These are phyloP conservation scores for Zizania palustris DNA, from an alignment of 202 grass and related monocot species.

Conservation along the genomic window DNA sequence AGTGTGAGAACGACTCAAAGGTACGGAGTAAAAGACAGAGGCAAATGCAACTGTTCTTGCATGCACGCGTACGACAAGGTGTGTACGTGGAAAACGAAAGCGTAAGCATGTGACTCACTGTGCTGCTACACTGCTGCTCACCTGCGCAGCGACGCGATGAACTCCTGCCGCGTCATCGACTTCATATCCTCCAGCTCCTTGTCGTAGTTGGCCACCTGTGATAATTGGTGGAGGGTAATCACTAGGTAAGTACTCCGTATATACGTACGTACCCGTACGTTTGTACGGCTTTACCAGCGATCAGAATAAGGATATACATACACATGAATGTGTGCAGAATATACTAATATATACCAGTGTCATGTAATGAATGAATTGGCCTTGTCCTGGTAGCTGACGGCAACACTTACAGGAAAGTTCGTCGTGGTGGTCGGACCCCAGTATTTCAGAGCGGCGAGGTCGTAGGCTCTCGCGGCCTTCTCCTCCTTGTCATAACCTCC, in stretches of 20 bases:
- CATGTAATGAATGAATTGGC: background rate
- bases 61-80: conserved; percentile 40
- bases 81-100: conserved; percentile 51
- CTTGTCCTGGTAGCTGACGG: background rate
- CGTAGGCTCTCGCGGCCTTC: conserved; percentile 79
- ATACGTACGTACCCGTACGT: background rate
- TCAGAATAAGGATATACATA: conserved; percentile 3
- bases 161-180: conserved; percentile 88
- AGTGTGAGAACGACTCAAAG: background rate
- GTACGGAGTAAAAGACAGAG: background rate
- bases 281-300: conserved; percentile 15
- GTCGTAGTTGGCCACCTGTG: conserved; percentile 68
- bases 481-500: conserved; percentile 92
- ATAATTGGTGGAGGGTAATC: conserved; percentile 7
- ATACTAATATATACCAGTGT: background rate
- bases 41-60: conserved; percentile 29
- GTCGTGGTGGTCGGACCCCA: conserved; percentile 79
- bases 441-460: conserved; percentile 76
- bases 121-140: conserved; percentile 1
- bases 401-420: conserved; percentile 69
- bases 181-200: conserved; percentile 91
- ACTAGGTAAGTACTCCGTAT: background rate
- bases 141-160: conserved; percentile 89
- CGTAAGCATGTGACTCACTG: too few relatives aligned
- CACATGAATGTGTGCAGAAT: background rate